A percentile compares a stretch with the other conserved stretches of the same genome.
Evolutionary conservation across 768 basidiomycete genomes (phyloP).

Genomic region (Leccinum imitatum): DNA sequence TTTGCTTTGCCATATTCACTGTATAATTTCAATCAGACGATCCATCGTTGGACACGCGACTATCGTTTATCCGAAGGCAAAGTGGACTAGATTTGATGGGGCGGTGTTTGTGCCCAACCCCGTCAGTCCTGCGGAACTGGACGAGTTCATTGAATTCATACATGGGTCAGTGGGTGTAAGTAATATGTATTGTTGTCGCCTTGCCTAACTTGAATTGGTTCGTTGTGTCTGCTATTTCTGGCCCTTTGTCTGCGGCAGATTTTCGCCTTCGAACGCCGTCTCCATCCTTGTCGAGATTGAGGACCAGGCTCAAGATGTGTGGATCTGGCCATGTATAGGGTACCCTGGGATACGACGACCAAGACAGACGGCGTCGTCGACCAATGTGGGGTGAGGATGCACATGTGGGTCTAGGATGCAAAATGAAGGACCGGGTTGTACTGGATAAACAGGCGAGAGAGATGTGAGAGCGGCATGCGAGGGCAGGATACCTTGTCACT

Average conservation of each 20-base stretch:
- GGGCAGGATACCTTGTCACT: conserved; percentile 40
- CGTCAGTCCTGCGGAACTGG: no score
- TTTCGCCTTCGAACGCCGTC: conserved; percentile 24
- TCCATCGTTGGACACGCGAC: no score
- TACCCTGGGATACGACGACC: conserved; percentile 49
- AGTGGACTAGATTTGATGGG: no score
- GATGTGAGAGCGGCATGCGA: background rate
- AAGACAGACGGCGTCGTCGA: conserved; percentile 72
- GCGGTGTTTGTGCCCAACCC: no score
- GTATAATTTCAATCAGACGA: no score
- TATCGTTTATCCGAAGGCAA: no score
- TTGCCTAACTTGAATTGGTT: conserved; percentile 3
- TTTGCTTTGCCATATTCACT: no score
- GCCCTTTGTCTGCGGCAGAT: conserved; percentile 25
- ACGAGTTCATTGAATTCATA: no score
- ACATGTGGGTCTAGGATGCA: conserved; percentile 61
- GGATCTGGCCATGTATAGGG: conserved; percentile 81
- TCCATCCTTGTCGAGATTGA: conserved; percentile 16
- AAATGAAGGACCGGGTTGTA: conserved; percentile 55
- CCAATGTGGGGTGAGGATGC: conserved; percentile 43
- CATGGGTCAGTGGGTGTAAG: no score
- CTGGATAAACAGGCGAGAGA: conserved; percentile 15
- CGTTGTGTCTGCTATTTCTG: conserved; percentile 16
- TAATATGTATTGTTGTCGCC: no score
- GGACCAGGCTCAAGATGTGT: conserved; percentile 36